Base-by-base conservation (phyloP, 2,329 filamentous ascomycete genomes). In the Penicillium freii region DNA sequence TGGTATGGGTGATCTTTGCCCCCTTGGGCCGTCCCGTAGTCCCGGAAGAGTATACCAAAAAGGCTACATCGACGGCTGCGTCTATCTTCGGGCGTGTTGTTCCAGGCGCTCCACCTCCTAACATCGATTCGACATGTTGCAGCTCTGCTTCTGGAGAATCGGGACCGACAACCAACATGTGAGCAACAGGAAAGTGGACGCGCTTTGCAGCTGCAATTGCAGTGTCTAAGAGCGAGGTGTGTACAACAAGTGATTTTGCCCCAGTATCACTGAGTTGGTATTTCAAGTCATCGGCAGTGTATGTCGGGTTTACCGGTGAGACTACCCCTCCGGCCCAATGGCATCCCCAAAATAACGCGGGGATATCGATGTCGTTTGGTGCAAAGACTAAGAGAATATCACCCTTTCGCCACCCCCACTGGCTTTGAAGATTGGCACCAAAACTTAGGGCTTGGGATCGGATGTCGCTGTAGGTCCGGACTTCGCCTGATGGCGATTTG, bases 1-100 rank as follows among this genome's bases (percentile, higher is more conserved):
- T 66, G 5, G 33, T 31, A 44, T 67, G 65, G 1, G 59, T 60
- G 2, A 66, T 10, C 55, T 60, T 62, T 19, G 64, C 62, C 2
- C 68, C 69, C 54, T 73, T 72, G 0, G 70, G 67, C 0, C 58
- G 59, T 5, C 69, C 70, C 1, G 68, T 71, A 4, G 70, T 73
- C 3, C 70, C 70, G n/a, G 68, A 70, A 15, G 65, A 69, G 46
- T 71, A 73, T 1, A 73, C 66, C 10, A 71, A 45, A 54, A 65
- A 70, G 1, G 63, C 62, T 3, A 57, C 21, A 48, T 67, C 65
- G 17, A 40, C 46, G 4, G 13, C 47, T 1, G 62, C 57, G 10
- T 59, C 34, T 9, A 66, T 40, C 1, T 3, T 25, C 11, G 43
- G 43, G 13, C 43, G 38, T 23, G 8, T 48, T 11, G 5, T 11